Percentiles rank a stretch among this genome's conserved stretches.
Conservation (phyloP, 2,329 filamentous ascomycete genomes). For the Aureobasidium sp. region DNA sequence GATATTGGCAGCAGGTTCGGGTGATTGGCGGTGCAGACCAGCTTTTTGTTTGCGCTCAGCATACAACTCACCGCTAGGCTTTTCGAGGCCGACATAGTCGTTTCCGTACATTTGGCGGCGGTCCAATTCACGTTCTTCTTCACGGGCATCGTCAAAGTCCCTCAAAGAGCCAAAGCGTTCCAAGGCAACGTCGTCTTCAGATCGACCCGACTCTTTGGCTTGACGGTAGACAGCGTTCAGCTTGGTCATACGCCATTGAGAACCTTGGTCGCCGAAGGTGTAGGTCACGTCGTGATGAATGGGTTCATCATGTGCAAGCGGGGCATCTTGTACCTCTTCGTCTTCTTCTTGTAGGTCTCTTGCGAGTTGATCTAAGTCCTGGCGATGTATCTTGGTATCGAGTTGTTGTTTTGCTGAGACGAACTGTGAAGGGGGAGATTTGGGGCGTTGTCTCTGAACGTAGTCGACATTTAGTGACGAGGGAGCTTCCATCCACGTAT, state of each 20-base stretch:
- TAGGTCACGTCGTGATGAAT: constrained; percentile 62
- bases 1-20: constrained; percentile 16
- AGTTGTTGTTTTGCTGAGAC: constrained; percentile 49
- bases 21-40: constrained; percentile 37
- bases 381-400: constrained; percentile 64
- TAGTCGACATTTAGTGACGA: constrained; percentile 79
- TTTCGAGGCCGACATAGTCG: constrained; percentile 76
- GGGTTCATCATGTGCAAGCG: constrained; percentile 40
- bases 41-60: constrained; percentile 62
- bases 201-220: constrained; percentile 63
- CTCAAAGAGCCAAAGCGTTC: constrained; percentile 74
- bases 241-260: constrained; percentile 94
- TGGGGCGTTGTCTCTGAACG: constrained; percentile 52
- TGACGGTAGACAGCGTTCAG: constrained; percentile 75
- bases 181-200: constrained; percentile 72
- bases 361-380: constrained; percentile 71
- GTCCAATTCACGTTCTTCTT: constrained; percentile 88
- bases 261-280: constrained; percentile 79
- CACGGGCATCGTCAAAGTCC: constrained; percentile 84
- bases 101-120: constrained; percentile 73
- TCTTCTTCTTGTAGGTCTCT: constrained; percentile 53
- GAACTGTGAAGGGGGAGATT: constrained; percentile 35
- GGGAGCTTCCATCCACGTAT: constrained; percentile 92
- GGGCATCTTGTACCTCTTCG: constrained; percentile 25
- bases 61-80: constrained; percentile 79